Conservation (phyloP, 192 early-diverging fungal genomes). For the Chytriomyces sp. region DNA sequence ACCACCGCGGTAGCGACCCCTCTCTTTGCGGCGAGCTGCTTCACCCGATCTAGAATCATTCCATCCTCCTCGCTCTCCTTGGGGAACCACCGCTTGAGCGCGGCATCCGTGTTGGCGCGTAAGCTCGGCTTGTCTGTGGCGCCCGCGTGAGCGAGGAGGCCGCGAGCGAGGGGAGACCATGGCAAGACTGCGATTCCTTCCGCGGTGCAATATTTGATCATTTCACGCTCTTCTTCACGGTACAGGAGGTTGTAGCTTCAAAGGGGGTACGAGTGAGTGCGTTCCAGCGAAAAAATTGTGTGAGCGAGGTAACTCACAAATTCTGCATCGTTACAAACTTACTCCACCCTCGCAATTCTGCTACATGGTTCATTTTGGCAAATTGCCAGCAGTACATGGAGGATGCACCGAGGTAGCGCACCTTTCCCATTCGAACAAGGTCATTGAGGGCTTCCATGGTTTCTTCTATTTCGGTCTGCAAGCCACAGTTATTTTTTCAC, state of each 20-base stretch:
- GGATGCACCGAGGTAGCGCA: slow-evolving; percentile 57
- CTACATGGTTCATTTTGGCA: slow-evolving; percentile 47
- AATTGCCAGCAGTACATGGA: slow-evolving; percentile 51
- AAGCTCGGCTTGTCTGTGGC: slow-evolving; percentile 1
- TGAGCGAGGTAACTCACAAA: neutral
- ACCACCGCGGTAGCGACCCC: slow-evolving; percentile 48
- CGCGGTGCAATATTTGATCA: slow-evolving; percentile 50
- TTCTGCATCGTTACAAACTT: slow-evolving; percentile 55
- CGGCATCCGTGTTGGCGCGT: slow-evolving; percentile 10
- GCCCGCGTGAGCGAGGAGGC: slow-evolving; percentile 41
- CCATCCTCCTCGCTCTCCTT: slow-evolving; percentile 35
- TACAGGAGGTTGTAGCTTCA: slow-evolving; percentile 42
- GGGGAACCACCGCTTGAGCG: slow-evolving; percentile 12
- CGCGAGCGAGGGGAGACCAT: slow-evolving; percentile 60
- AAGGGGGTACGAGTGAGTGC: neutral
- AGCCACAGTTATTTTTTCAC: neutral
- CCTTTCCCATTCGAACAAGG: slow-evolving; percentile 65
- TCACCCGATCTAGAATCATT: slow-evolving; percentile 36
- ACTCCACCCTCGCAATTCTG: slow-evolving; percentile 54
- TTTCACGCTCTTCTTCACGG: slow-evolving; percentile 65
- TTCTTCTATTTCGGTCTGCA: slow-evolving; percentile 63
- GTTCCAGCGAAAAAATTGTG: neutral
- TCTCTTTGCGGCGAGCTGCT: slow-evolving; percentile 42
- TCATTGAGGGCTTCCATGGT: slow-evolving; percentile 73
- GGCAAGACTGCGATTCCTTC: slow-evolving; percentile 49